Conservation (phyloP, 306 rosid genomes). For the Senna tora region DNA sequence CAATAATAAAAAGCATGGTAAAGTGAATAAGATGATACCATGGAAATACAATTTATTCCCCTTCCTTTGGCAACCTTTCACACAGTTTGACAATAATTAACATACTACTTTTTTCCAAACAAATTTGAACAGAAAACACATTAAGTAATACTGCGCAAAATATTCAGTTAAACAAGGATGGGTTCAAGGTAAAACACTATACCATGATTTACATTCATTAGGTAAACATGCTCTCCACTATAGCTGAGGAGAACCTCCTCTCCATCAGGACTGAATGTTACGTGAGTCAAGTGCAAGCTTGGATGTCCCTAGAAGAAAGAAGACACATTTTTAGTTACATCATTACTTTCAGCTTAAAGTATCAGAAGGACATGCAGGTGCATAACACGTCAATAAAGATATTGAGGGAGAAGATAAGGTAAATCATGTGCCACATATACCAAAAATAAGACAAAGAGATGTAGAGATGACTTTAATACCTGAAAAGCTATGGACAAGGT, state of each 20-base stretch:
- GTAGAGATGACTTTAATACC: not conserved
- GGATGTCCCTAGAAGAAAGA: slow-evolving; percentile 66
- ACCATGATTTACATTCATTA: slow-evolving; percentile 89
- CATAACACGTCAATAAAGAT: slow-evolving; percentile 12
- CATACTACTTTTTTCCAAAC: slow-evolving; percentile 21
- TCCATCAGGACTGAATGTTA: slow-evolving; percentile 92
- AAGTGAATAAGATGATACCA: slow-evolving; percentile 28
- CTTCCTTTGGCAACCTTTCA: slow-evolving; percentile 1
- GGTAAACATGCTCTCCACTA: slow-evolving; percentile 95
- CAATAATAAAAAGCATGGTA: slow-evolving; percentile 20
- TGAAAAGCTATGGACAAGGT: slow-evolving; percentile 1
- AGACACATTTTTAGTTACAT: slow-evolving; percentile 32
- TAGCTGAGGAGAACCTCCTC: slow-evolving; percentile 96
- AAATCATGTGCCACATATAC: not conserved
- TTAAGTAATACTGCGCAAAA: slow-evolving; percentile 1
- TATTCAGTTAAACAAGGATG: slow-evolving; percentile 30
- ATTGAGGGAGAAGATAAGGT: slow-evolving; percentile 11
- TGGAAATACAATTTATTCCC: slow-evolving; percentile 18
- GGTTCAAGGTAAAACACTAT: slow-evolving; percentile 31
- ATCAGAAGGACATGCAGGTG: slow-evolving; percentile 13
- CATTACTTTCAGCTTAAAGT: slow-evolving; percentile 4
- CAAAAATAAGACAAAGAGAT: not conserved
- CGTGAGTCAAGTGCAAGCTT: slow-evolving; percentile 89
- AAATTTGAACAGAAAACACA: slow-evolving; percentile 32
- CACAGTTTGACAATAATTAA: slow-evolving; percentile 1